These are phyloP conservation scores for Mycena alexandri DNA, from an alignment of 768 basidiomycete species.

Conservation along the genomic window DNA sequence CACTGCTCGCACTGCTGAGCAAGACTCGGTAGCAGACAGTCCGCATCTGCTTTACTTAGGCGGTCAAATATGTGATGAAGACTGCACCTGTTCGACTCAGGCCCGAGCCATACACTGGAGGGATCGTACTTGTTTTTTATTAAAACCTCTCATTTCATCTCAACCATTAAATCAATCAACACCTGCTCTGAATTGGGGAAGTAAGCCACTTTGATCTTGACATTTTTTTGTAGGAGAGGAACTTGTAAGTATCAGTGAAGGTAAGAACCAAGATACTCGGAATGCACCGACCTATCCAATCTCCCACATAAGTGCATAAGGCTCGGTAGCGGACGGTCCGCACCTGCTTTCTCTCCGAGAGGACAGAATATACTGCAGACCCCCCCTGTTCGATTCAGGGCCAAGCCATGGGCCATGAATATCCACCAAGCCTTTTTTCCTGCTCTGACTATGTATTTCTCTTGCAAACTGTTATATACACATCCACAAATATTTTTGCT, in stretches of 20 bases:
- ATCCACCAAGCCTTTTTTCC: not conserved
- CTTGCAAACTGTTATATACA: no score
- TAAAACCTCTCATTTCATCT: not conserved
- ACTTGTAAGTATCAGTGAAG: not conserved
- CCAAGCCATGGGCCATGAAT: not conserved
- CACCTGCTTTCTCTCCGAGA: not conserved
- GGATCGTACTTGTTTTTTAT: not conserved
- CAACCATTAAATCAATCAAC: not conserved
- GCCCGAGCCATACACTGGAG: conserved; percentile 20
- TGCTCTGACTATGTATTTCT: not conserved
- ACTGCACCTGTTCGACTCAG: conserved; percentile 6
- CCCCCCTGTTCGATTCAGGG: conserved; percentile 10
- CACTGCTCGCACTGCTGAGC: no score
- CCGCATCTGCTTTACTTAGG: not conserved
- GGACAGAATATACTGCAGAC: not conserved
- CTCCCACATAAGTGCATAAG: not conserved
- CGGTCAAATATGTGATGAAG: not conserved
- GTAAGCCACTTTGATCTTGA: no score
- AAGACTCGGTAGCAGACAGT: conserved; percentile 13
- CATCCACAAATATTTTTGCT: no score
- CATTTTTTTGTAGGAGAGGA: no score
- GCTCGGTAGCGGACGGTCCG: conserved; percentile 17
- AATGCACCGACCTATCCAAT: no score
- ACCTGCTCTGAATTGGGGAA: no score
- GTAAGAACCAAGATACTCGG: not conserved